phyloP scores from a whole-genome alignment of 768 basidiomycete species.

The Pisolithus albus region DNA sequence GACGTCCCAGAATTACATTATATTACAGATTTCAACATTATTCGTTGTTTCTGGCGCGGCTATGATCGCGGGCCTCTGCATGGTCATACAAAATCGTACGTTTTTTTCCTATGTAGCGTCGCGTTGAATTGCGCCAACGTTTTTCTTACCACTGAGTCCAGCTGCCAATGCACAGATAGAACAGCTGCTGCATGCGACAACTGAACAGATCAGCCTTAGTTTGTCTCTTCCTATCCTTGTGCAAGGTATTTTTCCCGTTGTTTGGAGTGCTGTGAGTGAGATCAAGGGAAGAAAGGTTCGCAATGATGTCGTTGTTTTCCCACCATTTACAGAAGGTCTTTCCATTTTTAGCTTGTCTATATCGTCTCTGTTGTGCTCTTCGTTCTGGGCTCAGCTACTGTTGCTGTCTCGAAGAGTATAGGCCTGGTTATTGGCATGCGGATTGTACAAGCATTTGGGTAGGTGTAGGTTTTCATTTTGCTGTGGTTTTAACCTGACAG shows the following conservation, averaged over 20 bases:
- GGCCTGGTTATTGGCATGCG: conserved; percentile 61
- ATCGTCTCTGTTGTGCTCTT: conserved; percentile 47
- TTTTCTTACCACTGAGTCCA: conserved; percentile 18
- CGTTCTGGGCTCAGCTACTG: conserved; percentile 48
- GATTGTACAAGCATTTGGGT: conserved; percentile 59
- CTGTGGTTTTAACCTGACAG: background rate
- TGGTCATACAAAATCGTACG: conserved; percentile 27
- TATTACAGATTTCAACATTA: conserved; percentile 14
- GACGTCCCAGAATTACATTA: background rate
- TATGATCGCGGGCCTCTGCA: conserved; percentile 22
- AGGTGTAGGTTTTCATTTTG: conserved; percentile 7
- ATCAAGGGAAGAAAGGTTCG: conserved; percentile 67
- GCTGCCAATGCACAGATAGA: conserved; percentile 66
- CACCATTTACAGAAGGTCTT: background rate
- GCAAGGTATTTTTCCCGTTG: conserved; percentile 46
- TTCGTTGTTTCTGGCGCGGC: conserved; percentile 22
- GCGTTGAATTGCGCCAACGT: background rate
- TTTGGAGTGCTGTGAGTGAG: conserved; percentile 35
- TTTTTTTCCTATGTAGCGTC: background rate
- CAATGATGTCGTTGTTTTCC: background rate
- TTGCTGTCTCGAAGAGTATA: conserved; percentile 52
- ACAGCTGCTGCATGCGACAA: conserved; percentile 51
- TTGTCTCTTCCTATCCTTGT: conserved; percentile 65
- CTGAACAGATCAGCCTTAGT: conserved; percentile 57
- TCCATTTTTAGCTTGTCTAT: conserved; percentile 42